Conservation (phyloP, 2,329 filamentous ascomycete genomes). For the Cryphonectria parasitica region DNA sequence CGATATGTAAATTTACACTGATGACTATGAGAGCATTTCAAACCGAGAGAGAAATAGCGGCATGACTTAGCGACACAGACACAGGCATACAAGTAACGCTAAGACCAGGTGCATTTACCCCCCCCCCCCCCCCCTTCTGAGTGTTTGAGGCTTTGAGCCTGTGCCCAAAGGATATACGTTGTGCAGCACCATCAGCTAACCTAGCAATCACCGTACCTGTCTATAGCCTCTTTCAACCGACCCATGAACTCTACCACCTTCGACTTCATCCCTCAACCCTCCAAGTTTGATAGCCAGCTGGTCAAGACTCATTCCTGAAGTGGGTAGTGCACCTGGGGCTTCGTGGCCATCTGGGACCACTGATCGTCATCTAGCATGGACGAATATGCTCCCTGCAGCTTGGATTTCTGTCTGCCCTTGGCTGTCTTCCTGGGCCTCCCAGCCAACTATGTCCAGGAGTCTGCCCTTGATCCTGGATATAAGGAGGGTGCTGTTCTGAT, state of each 20-base stretch:
- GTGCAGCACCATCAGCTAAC: not conserved
- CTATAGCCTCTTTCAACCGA: not conserved
- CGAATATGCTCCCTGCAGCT: conserved; percentile 76
- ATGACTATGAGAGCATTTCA: not conserved
- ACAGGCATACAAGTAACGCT: not conserved
- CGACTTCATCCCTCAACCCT: not conserved
- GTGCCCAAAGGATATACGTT: not conserved
- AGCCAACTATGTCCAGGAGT: conserved; percentile 44
- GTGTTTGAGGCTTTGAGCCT: not conserved
- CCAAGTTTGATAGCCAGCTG: not conserved
- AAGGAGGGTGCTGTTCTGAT: conserved; percentile 65
- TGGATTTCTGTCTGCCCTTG: conserved; percentile 85
- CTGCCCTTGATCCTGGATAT: conserved; percentile 53
- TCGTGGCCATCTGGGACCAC: not conserved
- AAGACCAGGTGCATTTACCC: not conserved
- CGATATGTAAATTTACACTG: not conserved
- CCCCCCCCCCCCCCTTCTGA: not conserved
- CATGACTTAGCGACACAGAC: not conserved
- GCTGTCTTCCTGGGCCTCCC: conserved; percentile 79
- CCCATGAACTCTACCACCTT: not conserved
- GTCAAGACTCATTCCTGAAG: not conserved
- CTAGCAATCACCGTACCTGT: not conserved
- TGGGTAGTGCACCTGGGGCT: not conserved
- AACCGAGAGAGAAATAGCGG: not conserved
- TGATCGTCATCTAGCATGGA: conserved; percentile 61